Percentiles rank a stretch among this genome's conserved stretches.
These are phyloP conservation scores for Dendrocalamus latiflorus DNA, from an alignment of 202 grass and related monocot genomes.

Conservation along the genomic window DNA sequence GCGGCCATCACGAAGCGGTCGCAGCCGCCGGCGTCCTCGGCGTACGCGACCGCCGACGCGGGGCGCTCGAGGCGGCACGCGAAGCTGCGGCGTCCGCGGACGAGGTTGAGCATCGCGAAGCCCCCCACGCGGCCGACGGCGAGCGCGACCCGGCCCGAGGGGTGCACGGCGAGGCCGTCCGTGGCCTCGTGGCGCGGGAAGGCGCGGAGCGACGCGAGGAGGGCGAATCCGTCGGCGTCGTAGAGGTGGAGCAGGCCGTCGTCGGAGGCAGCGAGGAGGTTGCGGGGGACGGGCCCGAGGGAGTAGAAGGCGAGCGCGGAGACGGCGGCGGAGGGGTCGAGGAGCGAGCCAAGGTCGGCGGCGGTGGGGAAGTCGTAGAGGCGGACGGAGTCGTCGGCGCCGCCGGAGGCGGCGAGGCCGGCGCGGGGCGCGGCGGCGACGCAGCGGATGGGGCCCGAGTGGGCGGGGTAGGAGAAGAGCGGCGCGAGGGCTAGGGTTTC, in stretches of 20 bases:
- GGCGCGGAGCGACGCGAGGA: conserved; percentile 45
- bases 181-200: conserved; percentile 41
- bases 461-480: no score
- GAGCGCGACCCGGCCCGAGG: conserved; percentile 57
- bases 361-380: conserved; percentile 72
- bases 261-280: conserved; percentile 84
- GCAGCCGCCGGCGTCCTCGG: conserved; percentile 2
- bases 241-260: conserved; percentile 73
- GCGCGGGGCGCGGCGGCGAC: no score
- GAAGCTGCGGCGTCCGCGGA: conserved; percentile 66
- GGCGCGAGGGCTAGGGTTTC: no score
- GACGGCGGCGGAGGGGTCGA: conserved; percentile 63
- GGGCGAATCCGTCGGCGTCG: conserved; percentile 72
- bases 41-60: conserved; percentile 50
- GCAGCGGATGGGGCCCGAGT: no score
- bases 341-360: conserved; percentile 64
- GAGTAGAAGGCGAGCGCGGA: conserved; percentile 79
- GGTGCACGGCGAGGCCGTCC: conserved; percentile 58
- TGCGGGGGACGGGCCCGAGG: conserved; percentile 60
- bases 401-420: no score
- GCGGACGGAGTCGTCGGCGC: conserved; percentile 62
- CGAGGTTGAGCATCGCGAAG: conserved; percentile 70
- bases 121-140: conserved; percentile 55
- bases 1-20: conserved; percentile 53
- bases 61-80: conserved; percentile 60